Evolutionary conservation across 78 protist genomes (phyloP), one percentile per base, ranked within the genome.

Genomic region (Bigelowiella natans): DNA sequence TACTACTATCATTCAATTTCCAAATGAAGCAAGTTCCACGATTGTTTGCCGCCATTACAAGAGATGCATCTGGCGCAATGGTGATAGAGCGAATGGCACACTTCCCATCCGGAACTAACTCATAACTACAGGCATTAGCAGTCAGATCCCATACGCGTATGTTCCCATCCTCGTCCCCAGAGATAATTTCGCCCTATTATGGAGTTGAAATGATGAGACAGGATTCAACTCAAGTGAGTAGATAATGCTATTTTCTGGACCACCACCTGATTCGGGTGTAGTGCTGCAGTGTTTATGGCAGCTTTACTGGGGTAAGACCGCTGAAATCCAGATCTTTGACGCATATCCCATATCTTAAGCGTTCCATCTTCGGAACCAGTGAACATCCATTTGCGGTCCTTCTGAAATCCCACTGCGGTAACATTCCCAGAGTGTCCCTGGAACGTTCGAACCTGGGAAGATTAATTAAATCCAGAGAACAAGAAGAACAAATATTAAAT

Each of bases 301-400:
- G 89, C 92, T 11, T 92, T 82, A 73, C 92, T 85, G 2, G 93
- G 93, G 85, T 90, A 95, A 28, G 96, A 94, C 1, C 97, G 88
- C 90, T 95, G 98, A 86, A 95, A 38, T 95, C 95, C 1, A 95
- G 94, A n/a, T 95, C 93, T 29, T 95, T 93, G 83, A 36, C 98
- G 88, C 38, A 97, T 28, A 88, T 98, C 99, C 99, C 99, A 98
- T 30, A 98, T 92, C 92, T 95, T 93, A 37, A 97, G 85, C 2
- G 98, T 95, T 36, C 94, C 93, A 85, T 98, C 99, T 85, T 98
- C 99, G 63, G 96, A 92, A 30, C 95, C 96, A 0, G 98, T 93
- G 90, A 88, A 96, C 94, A 98, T 90, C 98, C 98, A 97, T 31
- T 94, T 91, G 37, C 96, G 93, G 29, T 96, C 98, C 1, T 36